Evolutionary conservation across 768 basidiomycete genomes (phyloP), one percentile per base, ranked within the genome.

Genomic region (Suillus placidus): DNA sequence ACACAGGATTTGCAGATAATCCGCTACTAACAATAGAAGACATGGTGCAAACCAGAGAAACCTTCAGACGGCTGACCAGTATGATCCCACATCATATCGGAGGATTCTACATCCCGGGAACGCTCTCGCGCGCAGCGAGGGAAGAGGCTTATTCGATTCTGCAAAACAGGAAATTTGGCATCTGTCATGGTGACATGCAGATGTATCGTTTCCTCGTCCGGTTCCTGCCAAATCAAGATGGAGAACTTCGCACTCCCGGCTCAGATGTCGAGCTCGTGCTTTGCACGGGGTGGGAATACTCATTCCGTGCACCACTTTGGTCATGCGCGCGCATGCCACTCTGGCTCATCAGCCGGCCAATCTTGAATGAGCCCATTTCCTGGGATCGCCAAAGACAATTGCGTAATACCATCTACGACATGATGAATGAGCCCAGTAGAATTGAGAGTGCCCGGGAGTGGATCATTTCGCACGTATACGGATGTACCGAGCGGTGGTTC

Each of bases 261-360:
- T 52, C 62, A 47, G 70, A 71, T 34, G 47, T 70, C 61, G 67
- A 49, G 32, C 34, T 72, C 10, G 61, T 66, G 45, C 51, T 73
- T 52, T 66, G 70, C 38, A 77, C 75, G 23, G 75, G 75, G 38
- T 76, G 75, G 75, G 75, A 76, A 60, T 67, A 76, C 60, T 74
- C 75, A 20, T 58, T 65, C 49, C 71, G 74, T 10, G 76, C 74
- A 10, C 76, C 75, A 37, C 70, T 75, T 30, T 76, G 75, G 75
- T 74, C 76, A 23, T 77, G 76, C 58, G 75, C 75, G 38, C 72
- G 74, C 61, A 67, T 76, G 69, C 75, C 75, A 16, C 66, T 66
- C 37, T 76, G 74, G 72, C 64, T 76, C 34, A 38, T 49, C 35
- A 72, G 69, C 20, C 70, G 64, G 63, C 38, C 69, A 6, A 66